phyloP scores from a whole-genome alignment of 306 rosid species.

The Citrullus mucosospermus region DNA sequence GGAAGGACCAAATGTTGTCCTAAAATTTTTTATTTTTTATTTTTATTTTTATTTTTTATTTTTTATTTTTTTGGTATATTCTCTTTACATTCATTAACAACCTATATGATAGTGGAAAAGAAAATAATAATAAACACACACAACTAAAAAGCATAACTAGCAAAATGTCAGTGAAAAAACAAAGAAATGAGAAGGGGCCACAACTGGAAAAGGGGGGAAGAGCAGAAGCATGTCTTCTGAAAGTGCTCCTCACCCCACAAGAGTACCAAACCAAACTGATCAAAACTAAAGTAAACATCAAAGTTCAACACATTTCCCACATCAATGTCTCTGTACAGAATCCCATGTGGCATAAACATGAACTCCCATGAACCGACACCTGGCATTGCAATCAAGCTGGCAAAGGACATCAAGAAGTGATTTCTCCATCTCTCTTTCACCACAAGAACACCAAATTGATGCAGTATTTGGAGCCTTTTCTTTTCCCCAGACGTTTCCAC shows the following conservation, averaged over 20 bases:
- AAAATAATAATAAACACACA: not conserved
- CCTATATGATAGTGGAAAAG: not conserved
- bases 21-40: too few relatives aligned
- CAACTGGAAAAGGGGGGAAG: not conserved
- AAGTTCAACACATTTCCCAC: not conserved
- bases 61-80: too few relatives aligned
- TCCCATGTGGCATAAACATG: not conserved
- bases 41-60: too few relatives aligned
- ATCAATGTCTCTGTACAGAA: conserved; percentile 3
- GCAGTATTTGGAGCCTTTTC: not conserved
- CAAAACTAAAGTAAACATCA: not conserved
- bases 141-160: not conserved
- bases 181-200: not conserved
- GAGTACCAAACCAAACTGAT: not conserved
- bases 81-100: too few relatives aligned
- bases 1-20: too few relatives aligned
- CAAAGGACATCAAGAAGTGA: not conserved
- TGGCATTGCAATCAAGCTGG: not conserved
- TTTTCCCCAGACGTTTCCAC: not conserved
- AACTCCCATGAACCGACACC: not conserved
- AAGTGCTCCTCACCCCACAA: not conserved
- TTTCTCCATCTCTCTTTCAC: not conserved
- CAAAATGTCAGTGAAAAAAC: not conserved
- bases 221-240: not conserved
- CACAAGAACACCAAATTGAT: not conserved